These are phyloP conservation scores for Anthracocystis panici-leucophaei DNA, from an alignment of 1,284 basidiomycete species.

Conservation along the genomic window DNA sequence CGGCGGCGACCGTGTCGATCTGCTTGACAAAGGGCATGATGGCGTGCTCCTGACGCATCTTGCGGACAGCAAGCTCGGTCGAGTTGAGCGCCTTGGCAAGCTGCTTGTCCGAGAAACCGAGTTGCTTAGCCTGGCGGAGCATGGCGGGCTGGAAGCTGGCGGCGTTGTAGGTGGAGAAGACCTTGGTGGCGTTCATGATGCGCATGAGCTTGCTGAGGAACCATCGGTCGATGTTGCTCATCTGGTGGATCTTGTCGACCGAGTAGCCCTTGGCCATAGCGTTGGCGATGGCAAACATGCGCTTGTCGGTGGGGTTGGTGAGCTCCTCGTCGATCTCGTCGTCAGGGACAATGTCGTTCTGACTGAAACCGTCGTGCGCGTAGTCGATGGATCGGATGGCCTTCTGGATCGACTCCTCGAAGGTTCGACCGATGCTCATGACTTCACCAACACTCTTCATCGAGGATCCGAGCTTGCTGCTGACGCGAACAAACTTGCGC, in stretches of 20 bases:
- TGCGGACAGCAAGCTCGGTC: slow-evolving; percentile 88
- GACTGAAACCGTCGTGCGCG: slow-evolving; percentile 88
- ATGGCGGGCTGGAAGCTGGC: slow-evolving; percentile 77
- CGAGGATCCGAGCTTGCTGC: slow-evolving; percentile 64
- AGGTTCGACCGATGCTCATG: slow-evolving; percentile 97
- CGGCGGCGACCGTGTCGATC: slow-evolving; percentile 97
- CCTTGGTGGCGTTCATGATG: slow-evolving; percentile 56
- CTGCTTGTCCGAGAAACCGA: slow-evolving; percentile 95
- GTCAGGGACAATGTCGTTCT: slow-evolving; percentile 80
- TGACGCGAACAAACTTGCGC: slow-evolving; percentile 84
- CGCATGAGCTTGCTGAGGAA: slow-evolving; percentile 87
- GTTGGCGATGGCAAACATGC: slow-evolving; percentile 89
- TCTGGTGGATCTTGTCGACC: slow-evolving; percentile 94
- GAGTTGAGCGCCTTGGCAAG: slow-evolving; percentile 84
- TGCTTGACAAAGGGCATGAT: slow-evolving; percentile 96
- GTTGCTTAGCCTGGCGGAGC: slow-evolving; percentile 88
- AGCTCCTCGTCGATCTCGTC: slow-evolving; percentile 87
- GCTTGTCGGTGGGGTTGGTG: slow-evolving; percentile 87
- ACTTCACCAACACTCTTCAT: slow-evolving; percentile 99
- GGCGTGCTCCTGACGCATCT: slow-evolving; percentile 83
- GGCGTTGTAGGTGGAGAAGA: slow-evolving; percentile 76
- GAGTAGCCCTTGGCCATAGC: slow-evolving; percentile 90
- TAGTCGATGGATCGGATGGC: slow-evolving; percentile 97
- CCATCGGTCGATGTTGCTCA: slow-evolving; percentile 98
- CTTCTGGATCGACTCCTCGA: slow-evolving; percentile 98